phyloP scores from a whole-genome alignment of 148 eudicot genomes.

The Pouteria glomerata region DNA sequence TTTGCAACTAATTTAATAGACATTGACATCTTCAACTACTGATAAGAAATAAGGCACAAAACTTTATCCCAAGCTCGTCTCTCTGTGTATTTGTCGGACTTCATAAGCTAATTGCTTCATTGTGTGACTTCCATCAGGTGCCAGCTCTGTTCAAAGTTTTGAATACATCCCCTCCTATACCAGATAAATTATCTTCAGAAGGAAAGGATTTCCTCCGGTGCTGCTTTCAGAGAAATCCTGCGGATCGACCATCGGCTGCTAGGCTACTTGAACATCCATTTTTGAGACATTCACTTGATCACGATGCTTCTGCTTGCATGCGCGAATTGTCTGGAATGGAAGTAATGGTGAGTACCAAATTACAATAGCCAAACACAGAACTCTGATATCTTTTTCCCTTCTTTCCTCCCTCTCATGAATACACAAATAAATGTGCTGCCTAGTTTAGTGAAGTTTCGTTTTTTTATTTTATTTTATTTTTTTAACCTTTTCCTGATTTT shows the following conservation, averaged over 20 bases:
- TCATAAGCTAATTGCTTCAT: background rate
- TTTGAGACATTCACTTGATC: conserved; percentile 38
- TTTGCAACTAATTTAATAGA: background rate
- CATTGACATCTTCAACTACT: background rate
- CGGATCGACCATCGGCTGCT: conserved; percentile 70
- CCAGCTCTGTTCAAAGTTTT: conserved; percentile 82
- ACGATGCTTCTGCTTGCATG: conserved; percentile 22
- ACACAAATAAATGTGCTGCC: background rate
- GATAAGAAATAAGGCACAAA: background rate
- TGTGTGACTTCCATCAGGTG: conserved; percentile 22
- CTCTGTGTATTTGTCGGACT: background rate
- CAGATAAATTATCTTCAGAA: conserved; percentile 73
- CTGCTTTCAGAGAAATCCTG: conserved; percentile 84
- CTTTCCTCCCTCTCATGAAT: background rate
- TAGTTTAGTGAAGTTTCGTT: background rate
- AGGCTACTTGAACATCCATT: conserved; percentile 72
- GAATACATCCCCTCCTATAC: conserved; percentile 65
- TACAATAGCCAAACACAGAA: background rate
- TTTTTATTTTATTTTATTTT: background rate
- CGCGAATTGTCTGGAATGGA: conserved; percentile 30
- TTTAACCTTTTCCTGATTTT: background rate
- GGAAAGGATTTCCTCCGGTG: conserved; percentile 75
- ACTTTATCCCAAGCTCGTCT: too few relatives aligned
- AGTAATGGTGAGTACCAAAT: conserved; percentile 25
- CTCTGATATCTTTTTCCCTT: background rate